phyloP scores from a whole-genome alignment of 2,329 filamentous ascomycete genomes.

The Claviceps arundinis region DNA sequence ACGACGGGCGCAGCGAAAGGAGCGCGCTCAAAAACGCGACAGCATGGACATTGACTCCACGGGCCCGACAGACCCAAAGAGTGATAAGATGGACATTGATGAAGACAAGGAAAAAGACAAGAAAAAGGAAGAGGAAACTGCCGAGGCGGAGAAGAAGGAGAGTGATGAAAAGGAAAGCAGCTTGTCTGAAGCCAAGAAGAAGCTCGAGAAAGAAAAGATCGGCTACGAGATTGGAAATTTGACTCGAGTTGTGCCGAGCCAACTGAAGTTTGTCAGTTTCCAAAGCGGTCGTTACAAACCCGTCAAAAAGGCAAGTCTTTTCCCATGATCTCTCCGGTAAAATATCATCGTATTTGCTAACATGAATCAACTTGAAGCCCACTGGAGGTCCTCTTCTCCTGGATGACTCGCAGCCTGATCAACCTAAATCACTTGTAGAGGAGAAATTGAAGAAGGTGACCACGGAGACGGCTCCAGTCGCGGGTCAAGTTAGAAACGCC shows the following conservation, averaged over 20 bases:
- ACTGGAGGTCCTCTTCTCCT: conserved; percentile 92
- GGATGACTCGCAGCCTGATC: conserved; percentile 65
- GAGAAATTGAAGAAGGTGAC: conserved; percentile 79
- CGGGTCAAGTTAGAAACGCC: conserved; percentile 21
- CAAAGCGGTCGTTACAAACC: conserved; percentile 82
- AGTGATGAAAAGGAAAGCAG: conserved; percentile 27
- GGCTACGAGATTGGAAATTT: conserved; percentile 96
- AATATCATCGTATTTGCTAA: background rate
- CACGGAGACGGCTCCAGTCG: conserved; percentile 47
- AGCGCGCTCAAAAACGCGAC: conserved; percentile 75
- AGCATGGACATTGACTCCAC: conserved; percentile 90
- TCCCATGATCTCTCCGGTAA: background rate
- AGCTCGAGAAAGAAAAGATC: conserved; percentile 87
- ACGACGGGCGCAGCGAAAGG: conserved; percentile 86
- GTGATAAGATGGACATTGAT: conserved; percentile 83
- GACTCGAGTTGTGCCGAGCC: conserved; percentile 80
- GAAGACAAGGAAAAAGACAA: conserved; percentile 53
- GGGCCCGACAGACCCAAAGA: conserved; percentile 47
- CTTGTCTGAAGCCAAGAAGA: conserved; percentile 61
- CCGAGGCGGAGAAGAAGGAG: conserved; percentile 40
- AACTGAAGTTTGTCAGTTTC: conserved; percentile 94
- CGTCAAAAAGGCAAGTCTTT: conserved; percentile 59
- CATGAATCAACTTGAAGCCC: conserved; percentile 38
- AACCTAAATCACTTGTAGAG: conserved; percentile 71
- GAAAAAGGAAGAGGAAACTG: conserved; percentile 33